Percentiles rank a stretch among this genome's conserved stretches.
These are phyloP conservation scores for Metschnikowia drakensbergensis DNA, from an alignment of 805 yeast species.

Conservation along the genomic window DNA sequence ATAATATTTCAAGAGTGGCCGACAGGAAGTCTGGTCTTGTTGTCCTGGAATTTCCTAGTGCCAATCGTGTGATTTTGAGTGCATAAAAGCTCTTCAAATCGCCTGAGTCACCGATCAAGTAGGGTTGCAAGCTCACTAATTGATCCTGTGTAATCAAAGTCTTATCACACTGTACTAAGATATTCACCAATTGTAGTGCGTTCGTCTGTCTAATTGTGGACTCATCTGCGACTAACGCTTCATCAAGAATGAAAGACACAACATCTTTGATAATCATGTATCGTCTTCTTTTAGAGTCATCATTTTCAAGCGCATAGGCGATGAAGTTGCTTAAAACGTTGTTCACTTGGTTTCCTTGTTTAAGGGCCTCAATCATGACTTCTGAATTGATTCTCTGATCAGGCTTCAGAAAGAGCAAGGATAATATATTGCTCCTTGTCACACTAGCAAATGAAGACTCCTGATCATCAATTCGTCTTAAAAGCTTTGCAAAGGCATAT, in stretches of 20 bases:
- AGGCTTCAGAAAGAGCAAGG: constrained; percentile 21
- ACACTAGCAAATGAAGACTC: constrained; percentile 49
- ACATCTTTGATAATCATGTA: background rate
- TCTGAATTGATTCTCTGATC: background rate
- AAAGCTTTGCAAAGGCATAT: constrained; percentile 47
- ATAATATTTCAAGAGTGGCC: constrained; percentile 49
- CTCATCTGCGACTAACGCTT: constrained; percentile 4
- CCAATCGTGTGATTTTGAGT: constrained; percentile 50
- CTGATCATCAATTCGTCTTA: constrained; percentile 63
- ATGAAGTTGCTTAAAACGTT: constrained; percentile 4
- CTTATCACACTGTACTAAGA: constrained; percentile 51
- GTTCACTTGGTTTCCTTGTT: constrained; percentile 25
- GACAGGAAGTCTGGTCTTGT: constrained; percentile 50
- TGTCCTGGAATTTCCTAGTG: constrained; percentile 41
- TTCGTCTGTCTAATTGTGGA: background rate
- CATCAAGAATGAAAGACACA: constrained; percentile 5
- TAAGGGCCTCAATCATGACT: background rate
- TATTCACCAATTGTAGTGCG: constrained; percentile 48
- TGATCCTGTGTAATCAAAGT: constrained; percentile 62
- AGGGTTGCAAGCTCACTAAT: constrained; percentile 61
- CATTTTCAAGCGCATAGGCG: background rate
- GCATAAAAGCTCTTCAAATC: constrained; percentile 44
- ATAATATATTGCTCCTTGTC: constrained; percentile 33
- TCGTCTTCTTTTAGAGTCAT: background rate
- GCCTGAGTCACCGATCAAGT: constrained; percentile 48